Percentiles rank a stretch among this genome's conserved stretches.
Conservation (phyloP, 495 filamentous ascomycete species). For the Oleoguttula mirabilis region DNA sequence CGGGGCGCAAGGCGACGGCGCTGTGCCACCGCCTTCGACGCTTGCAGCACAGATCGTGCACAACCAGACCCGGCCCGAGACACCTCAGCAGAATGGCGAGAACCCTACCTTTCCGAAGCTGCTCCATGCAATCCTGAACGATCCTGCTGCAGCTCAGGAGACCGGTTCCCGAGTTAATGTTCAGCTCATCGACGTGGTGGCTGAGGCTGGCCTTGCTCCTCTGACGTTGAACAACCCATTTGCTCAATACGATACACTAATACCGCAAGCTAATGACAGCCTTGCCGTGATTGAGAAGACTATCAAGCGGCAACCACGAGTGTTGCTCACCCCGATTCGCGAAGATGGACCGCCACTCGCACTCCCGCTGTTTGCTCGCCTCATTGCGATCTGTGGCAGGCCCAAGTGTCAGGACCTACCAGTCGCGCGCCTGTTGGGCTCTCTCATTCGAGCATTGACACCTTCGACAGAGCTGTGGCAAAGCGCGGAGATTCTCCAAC, state of each 20-base stretch:
- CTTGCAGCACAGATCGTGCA: conserved; percentile 41
- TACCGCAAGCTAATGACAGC: conserved; percentile 51
- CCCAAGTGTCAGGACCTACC: conserved; percentile 6
- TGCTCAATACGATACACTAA: conserved; percentile 36
- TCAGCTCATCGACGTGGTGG: conserved; percentile 71
- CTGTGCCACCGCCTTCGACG: conserved; percentile 35
- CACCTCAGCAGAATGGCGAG: conserved; percentile 23
- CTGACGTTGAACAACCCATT: conserved; percentile 51
- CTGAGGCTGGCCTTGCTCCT: conserved; percentile 64
- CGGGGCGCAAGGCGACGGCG: neutral
- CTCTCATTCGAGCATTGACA: neutral
- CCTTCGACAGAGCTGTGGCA: conserved; percentile 15
- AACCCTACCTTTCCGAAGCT: conserved; percentile 51
- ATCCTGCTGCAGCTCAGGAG: conserved; percentile 39
- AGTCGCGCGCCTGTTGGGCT: conserved; percentile 2
- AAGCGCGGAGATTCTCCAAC: conserved; percentile 12
- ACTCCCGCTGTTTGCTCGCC: conserved; percentile 62
- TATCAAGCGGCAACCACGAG: conserved; percentile 59
- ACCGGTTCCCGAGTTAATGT: conserved; percentile 58
- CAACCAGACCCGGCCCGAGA: conserved; percentile 26
- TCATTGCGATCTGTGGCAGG: conserved; percentile 31
- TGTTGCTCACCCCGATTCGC: conserved; percentile 43
- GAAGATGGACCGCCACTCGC: conserved; percentile 46
- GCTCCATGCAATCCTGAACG: conserved; percentile 49
- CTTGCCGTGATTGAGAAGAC: conserved; percentile 60